A percentile compares a stretch with the other conserved stretches of the same genome.
Conservation (phyloP, 768 basidiomycete genomes). For the Butyriboletus loyo region DNA sequence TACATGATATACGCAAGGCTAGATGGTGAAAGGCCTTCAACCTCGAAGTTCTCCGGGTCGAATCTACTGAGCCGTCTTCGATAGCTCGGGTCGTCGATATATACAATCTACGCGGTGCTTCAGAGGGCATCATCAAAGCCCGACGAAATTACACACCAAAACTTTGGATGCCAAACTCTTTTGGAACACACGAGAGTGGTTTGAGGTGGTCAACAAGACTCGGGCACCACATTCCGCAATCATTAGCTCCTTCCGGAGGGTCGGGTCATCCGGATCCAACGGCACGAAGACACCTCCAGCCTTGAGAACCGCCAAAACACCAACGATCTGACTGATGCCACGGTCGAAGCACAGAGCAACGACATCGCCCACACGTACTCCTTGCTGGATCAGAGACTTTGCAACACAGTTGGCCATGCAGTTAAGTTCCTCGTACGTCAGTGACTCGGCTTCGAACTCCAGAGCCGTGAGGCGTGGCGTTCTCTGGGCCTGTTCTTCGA, state of each 20-base stretch:
- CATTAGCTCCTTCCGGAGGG: conserved; percentile 28
- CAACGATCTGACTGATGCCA: conserved; percentile 28
- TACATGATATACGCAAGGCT: conserved; percentile 29
- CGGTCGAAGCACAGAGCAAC: conserved; percentile 30
- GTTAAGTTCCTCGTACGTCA: conserved; percentile 34
- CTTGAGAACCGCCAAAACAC: conserved; percentile 32
- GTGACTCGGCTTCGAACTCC: conserved; percentile 27
- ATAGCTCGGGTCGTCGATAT: conserved; percentile 30
- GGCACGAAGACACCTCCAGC: conserved; percentile 28
- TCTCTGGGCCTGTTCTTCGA: conserved; percentile 16
- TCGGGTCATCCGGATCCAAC: conserved; percentile 30
- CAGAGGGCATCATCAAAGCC: not conserved
- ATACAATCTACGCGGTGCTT: conserved; percentile 17
- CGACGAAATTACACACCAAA: conserved; percentile 9
- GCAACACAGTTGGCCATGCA: conserved; percentile 33
- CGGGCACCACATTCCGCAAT: conserved; percentile 26
- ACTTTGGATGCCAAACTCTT: conserved; percentile 23
- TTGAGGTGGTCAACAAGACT: conserved; percentile 26
- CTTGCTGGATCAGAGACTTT: conserved; percentile 22
- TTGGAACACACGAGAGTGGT: conserved; percentile 21
- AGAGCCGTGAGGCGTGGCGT: conserved; percentile 23
- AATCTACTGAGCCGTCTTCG: conserved; percentile 19
- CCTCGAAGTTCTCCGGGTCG: conserved; percentile 16
- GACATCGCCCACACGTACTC: conserved; percentile 24
- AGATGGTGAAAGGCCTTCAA: conserved; percentile 19